A percentile compares a stretch with the other conserved stretches of the same genome.
Evolutionary conservation across 192 early-diverging fungal genomes (phyloP).

Genomic region (Mortierella hygrophila): DNA sequence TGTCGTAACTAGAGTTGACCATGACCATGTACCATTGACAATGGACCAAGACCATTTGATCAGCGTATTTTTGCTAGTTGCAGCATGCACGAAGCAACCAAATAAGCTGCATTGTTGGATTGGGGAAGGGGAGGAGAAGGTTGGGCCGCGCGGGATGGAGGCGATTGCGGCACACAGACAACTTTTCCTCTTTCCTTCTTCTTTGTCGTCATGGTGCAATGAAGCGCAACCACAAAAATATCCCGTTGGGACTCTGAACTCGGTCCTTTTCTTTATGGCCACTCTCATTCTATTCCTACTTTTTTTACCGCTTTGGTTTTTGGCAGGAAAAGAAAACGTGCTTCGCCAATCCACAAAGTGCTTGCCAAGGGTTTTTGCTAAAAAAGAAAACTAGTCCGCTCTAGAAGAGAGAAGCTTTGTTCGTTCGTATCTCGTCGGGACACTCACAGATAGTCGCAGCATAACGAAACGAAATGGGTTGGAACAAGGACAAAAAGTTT

Average conservation of each 20-base stretch:
- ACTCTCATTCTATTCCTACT: neutral
- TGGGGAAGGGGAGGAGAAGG: neutral
- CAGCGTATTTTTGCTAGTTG: neutral
- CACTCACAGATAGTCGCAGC: neutral
- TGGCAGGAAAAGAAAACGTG: neutral
- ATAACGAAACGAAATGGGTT: neutral
- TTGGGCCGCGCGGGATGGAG: neutral
- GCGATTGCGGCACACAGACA: neutral
- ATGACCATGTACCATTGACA: neutral
- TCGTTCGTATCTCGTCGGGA: neutral
- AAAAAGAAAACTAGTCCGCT: neutral
- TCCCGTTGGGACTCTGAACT: neutral
- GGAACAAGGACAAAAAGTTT: neutral
- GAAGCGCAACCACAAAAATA: neutral
- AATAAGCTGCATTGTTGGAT: neutral
- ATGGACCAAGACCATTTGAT: neutral
- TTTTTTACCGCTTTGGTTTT: neutral
- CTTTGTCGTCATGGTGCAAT: neutral
- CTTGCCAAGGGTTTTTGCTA: neutral
- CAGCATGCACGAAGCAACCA: neutral
- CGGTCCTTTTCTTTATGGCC: neutral
- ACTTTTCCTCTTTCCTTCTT: neutral
- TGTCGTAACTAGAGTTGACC: neutral
- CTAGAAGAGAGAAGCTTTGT: neutral
- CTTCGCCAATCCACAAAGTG: neutral